Conservation (phyloP, 1,284 basidiomycete species). For the Leucoagaricus sp. region DNA sequence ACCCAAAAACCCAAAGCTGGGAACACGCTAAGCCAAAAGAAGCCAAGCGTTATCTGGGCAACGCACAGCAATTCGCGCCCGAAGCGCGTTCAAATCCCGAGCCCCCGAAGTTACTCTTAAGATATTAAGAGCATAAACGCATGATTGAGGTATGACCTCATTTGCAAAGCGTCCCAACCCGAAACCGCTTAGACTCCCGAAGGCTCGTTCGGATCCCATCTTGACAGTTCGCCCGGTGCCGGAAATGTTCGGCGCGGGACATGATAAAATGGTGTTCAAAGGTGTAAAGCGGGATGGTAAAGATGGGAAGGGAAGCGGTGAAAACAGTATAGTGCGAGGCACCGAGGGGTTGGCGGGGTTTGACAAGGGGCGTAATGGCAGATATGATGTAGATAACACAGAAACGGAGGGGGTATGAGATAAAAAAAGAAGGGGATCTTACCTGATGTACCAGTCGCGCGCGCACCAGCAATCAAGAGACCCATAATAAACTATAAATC, state of each 20-base stretch:
- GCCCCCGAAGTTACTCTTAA: background rate
- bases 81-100: background rate
- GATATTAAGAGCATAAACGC: background rate
- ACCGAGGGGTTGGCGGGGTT: background rate
- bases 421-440: conserved; percentile 19
- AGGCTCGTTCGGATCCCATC: too few relatives aligned
- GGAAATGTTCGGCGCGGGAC: too few relatives aligned
- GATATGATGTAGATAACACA: background rate
- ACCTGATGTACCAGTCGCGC: conserved; percentile 75
- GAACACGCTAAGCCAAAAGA: background rate
- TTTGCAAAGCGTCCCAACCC: background rate
- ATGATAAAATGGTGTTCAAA: background rate
- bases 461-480: conserved; percentile 69
- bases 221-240: too few relatives aligned
- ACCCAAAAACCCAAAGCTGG: background rate
- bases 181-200: too few relatives aligned
- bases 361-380: background rate
- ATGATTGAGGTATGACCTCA: background rate
- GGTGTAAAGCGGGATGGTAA: background rate
- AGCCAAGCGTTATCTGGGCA: background rate
- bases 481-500: conserved; percentile 74
- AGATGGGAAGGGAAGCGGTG: background rate
- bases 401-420: background rate
- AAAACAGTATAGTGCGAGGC: background rate
- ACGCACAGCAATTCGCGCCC: background rate